Base-by-base conservation (phyloP, 257 asterid genomes). In the Perilla frutescens region DNA sequence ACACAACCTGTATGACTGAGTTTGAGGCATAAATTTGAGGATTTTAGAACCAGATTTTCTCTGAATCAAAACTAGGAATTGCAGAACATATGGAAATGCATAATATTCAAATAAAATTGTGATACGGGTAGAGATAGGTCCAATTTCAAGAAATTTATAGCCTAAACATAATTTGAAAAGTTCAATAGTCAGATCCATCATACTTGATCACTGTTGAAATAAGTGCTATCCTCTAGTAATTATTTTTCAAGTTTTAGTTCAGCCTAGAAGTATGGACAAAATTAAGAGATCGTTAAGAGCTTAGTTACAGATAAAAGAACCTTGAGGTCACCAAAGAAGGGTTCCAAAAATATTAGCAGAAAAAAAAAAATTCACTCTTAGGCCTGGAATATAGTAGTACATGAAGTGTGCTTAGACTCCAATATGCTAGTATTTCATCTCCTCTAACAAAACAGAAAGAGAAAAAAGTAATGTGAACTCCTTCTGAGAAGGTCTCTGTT, bases 251-350 rank as follows among this genome's bases (percentile, higher is more conserved):
- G 13, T 26, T 34, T n/a, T 14, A 48, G 49, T n/a, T 10, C 54
- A 40, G 70, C 65, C 54, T 37, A 36, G 13, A 11, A 44, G 37
- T 14, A 58, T n/a, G 6, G 53, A 37, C 49, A 15, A 34, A 20
- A 60, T 14, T 50, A 49, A 71, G 69, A 60, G 37, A 71, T 20
- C 39, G 59, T 14, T 71, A n/a, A 8, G 37, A 34, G 37, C 37
- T 34, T 34, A 34, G 37, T 4, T 34, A 34, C 37, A 34, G 37
- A 34, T 2, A 34, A 34, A 34, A 34, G 4, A 34, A 34, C 37
- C 37, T 34, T 34, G 4, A 34, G 37, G 37, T 4, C 37, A 34
- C 37, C 37, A 34, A 34, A 34, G 37, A 34, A 34, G 37, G 37
- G 37, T 4, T 34, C 37, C 3, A 34, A 34, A 34, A 34, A 34